A percentile compares a stretch with the other conserved stretches of the same genome.
Conservation (phyloP, 2,329 filamentous ascomycete genomes). For the Pyricularia sp. region DNA sequence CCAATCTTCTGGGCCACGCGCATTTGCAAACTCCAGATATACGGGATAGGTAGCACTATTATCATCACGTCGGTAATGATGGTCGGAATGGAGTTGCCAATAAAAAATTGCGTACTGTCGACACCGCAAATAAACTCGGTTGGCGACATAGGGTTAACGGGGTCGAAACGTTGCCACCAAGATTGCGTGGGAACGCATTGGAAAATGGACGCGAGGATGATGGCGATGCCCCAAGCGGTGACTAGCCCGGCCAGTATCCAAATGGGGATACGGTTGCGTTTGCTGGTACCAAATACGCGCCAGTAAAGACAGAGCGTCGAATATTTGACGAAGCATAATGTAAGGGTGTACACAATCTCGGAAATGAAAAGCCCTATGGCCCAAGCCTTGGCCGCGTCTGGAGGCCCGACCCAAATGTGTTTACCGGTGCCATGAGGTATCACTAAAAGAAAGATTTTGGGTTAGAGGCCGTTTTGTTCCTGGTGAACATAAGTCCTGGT, state of each 20-base stretch:
- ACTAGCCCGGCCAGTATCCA: not conserved
- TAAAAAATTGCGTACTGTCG: not conserved
- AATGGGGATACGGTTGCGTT: not conserved
- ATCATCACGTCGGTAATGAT: not conserved
- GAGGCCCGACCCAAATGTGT: not conserved
- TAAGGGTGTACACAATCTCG: not conserved
- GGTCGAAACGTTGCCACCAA: not conserved
- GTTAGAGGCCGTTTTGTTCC: not conserved
- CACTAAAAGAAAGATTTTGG: not conserved
- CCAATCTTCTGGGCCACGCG: not conserved
- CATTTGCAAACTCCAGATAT: not conserved
- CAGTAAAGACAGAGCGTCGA: constrained; percentile 1
- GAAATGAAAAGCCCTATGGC: not conserved
- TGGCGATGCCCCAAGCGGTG: not conserved
- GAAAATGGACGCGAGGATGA: not conserved
- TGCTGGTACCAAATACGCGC: not conserved
- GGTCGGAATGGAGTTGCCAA: not conserved
- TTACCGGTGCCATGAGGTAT: not conserved
- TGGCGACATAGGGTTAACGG: not conserved
- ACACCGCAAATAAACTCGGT: not conserved
- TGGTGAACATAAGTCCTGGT: too few relatives aligned
- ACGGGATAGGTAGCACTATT: not conserved
- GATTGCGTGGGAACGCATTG: not conserved
- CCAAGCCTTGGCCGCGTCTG: not conserved
- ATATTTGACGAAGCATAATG: not conserved